Evolutionary conservation across 257 asterid genomes (phyloP).

Genomic region (Echites panduratus): DNA sequence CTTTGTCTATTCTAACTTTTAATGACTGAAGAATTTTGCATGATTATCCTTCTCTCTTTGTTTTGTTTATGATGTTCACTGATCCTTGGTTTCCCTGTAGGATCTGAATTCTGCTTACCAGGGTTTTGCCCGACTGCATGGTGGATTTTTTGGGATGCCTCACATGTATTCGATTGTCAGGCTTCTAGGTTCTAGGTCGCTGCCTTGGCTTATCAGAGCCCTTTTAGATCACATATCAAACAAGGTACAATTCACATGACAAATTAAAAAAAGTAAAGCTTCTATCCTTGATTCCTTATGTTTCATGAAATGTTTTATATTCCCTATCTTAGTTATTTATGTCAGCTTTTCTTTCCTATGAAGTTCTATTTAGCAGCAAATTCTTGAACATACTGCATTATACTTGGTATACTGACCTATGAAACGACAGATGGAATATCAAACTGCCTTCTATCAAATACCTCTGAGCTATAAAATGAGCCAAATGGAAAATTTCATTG

Average conservation of each 20-base stretch:
- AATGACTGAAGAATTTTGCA: neutral
- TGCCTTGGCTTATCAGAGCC: slow-evolving; percentile 98
- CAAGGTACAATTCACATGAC: slow-evolving; percentile 46
- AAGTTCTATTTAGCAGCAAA: neutral
- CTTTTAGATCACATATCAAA: slow-evolving; percentile 82
- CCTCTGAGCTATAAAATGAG: neutral
- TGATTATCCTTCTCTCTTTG: neutral
- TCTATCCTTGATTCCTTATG: neutral
- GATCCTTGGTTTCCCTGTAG: slow-evolving; percentile 43
- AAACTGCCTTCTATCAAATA: neutral
- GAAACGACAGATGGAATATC: neutral
- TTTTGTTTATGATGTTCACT: neutral
- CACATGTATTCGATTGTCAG: slow-evolving; percentile 84
- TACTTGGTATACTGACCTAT: neutral
- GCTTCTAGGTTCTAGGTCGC: slow-evolving; percentile 88
- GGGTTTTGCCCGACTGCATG: slow-evolving; percentile 84
- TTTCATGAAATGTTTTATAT: neutral
- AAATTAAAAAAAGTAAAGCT: neutral
- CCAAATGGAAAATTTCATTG: neutral
- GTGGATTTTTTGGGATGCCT: slow-evolving; percentile 92
- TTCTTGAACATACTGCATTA: neutral
- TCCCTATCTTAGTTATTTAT: neutral
- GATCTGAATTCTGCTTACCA: slow-evolving; percentile 94
- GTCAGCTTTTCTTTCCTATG: neutral
- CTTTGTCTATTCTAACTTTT: neutral